These are phyloP conservation scores for Chernovozyma aurita DNA, from an alignment of 1,139 yeast species.

Conservation along the genomic window DNA sequence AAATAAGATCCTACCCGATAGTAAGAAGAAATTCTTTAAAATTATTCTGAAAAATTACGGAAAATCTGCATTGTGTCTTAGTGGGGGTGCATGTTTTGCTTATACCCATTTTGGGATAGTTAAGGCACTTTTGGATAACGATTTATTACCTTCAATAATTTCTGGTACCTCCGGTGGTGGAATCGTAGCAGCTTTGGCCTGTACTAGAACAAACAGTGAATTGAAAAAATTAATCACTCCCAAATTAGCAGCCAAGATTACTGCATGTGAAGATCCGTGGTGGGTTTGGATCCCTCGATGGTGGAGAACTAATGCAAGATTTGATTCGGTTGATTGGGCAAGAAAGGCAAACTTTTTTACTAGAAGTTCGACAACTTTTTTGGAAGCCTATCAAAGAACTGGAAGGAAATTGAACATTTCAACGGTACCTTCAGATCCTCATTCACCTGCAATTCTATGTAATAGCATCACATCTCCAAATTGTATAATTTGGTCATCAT, in stretches of 20 bases:
- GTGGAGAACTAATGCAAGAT: constrained; percentile 75
- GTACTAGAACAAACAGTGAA: constrained; percentile 70
- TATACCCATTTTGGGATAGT: constrained; percentile 76
- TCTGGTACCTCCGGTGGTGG: constrained; percentile 87
- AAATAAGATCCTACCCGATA: constrained; percentile 27
- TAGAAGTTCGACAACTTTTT: constrained; percentile 65
- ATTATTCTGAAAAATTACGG: constrained; percentile 65
- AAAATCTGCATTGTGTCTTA: constrained; percentile 64
- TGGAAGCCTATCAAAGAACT: constrained; percentile 63
- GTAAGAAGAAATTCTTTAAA: constrained; percentile 54
- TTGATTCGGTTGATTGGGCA: constrained; percentile 76
- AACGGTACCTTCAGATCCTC: constrained; percentile 80
- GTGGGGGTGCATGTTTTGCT: constrained; percentile 81
- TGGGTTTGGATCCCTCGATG: constrained; percentile 59
- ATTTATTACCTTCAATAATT: constrained; percentile 61
- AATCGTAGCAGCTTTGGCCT: constrained; percentile 67
- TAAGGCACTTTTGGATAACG: constrained; percentile 65
- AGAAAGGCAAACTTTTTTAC: constrained; percentile 66
- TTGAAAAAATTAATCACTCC: constrained; percentile 54
- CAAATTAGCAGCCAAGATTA: constrained; percentile 57
- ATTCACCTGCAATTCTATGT: constrained; percentile 75
- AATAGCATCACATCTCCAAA: constrained; percentile 75
- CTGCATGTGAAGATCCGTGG: constrained; percentile 69
- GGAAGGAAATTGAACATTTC: constrained; percentile 70
- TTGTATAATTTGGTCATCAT: constrained; percentile 78